Evolutionary conservation across 2,329 filamentous ascomycete species (phyloP).

Genomic region (Claviceps spartinae): DNA sequence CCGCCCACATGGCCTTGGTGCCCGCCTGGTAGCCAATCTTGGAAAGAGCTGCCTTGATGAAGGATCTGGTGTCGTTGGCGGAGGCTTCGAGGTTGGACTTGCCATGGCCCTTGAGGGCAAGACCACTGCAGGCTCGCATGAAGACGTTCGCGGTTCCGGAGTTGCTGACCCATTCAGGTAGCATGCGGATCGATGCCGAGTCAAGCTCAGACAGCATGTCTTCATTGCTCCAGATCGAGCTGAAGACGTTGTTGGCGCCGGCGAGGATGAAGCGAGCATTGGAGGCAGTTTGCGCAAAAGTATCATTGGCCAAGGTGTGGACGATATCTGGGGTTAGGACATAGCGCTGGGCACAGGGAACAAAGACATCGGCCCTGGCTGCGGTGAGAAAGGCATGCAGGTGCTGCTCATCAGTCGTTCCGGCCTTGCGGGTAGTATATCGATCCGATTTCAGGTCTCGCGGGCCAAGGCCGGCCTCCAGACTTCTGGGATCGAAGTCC

Average conservation of each 20-base stretch:
- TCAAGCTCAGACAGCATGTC: background rate
- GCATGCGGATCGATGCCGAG: background rate
- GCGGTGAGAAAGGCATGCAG: background rate
- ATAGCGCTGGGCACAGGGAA: background rate
- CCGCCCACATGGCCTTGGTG: background rate
- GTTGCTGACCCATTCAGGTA: background rate
- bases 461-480: background rate
- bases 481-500: background rate
- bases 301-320: background rate
- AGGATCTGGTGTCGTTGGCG: background rate
- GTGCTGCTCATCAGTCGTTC: background rate
- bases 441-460: background rate
- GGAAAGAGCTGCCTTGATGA: background rate
- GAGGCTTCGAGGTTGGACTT: background rate
- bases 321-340: background rate
- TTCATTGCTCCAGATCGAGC: background rate
- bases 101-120: background rate
- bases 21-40: background rate
- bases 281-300: background rate
- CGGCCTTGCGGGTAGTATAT: background rate
- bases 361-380: background rate
- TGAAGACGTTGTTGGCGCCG: background rate
- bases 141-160: background rate
- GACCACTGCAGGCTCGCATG: conserved; percentile 1
- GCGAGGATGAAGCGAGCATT: background rate